These are phyloP conservation scores for Groenewaldozyma tartarivorans DNA, from an alignment of 805 yeast species.

Conservation along the genomic window DNA sequence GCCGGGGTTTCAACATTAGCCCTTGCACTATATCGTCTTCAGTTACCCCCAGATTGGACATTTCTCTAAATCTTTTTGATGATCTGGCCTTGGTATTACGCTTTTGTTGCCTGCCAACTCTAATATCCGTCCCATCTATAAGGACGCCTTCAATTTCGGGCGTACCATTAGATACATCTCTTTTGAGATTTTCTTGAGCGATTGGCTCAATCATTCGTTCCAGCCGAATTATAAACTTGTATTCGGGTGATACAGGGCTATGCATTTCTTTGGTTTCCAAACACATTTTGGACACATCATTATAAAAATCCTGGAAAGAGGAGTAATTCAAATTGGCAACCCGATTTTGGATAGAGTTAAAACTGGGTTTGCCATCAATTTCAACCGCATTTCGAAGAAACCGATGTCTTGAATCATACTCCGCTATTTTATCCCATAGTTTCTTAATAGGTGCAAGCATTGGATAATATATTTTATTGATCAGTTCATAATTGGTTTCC, in stretches of 20 bases:
- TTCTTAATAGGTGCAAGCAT: conserved; percentile 4
- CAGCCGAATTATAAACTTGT: background rate
- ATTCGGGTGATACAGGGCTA: background rate
- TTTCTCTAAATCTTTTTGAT: background rate
- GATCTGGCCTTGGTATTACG: background rate
- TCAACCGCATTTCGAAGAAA: too few species aligned
- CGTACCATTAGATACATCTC: too few species aligned
- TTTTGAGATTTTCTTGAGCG: too few species aligned
- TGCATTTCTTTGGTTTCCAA: background rate
- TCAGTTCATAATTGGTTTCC: conserved; percentile 7
- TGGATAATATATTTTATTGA: conserved; percentile 13
- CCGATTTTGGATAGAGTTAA: background rate
- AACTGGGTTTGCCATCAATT: background rate
- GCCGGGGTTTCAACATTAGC: background rate
- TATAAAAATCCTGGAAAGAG: background rate
- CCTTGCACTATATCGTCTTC: background rate
- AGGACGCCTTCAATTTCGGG: too few species aligned
- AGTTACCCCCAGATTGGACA: background rate
- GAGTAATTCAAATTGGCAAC: background rate
- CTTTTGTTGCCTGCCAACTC: background rate
- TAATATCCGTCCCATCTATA: background rate
- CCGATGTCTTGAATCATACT: background rate
- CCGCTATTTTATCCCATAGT: conserved; percentile 13
- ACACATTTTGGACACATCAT: background rate
- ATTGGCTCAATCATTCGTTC: background rate